Percentiles rank a stretch among this genome's conserved stretches.
These are phyloP conservation scores for Russula sp. DNA, from an alignment of 768 basidiomycete species.

Conservation along the genomic window DNA sequence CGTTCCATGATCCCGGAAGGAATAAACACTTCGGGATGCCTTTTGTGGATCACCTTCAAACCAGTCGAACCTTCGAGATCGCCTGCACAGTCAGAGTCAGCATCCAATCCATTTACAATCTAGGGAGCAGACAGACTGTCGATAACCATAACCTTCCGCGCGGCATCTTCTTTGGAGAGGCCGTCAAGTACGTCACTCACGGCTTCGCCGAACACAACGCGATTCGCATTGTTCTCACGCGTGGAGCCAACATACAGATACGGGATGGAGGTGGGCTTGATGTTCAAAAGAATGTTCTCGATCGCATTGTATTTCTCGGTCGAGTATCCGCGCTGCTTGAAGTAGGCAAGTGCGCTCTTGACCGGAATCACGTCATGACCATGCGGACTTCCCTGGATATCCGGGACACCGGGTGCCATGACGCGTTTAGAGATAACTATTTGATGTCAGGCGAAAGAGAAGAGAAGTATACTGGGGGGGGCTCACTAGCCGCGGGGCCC, in stretches of 20 bases:
- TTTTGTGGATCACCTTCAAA: conserved; percentile 80
- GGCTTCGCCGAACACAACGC: conserved; percentile 81
- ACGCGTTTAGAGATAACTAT: conserved; percentile 60
- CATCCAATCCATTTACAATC: not conserved
- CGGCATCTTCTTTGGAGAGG: conserved; percentile 68
- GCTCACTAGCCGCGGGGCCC: conserved; percentile 75
- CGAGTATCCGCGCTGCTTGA: conserved; percentile 54
- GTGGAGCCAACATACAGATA: conserved; percentile 67
- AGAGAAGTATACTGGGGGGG: not conserved
- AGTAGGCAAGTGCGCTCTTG: conserved; percentile 72
- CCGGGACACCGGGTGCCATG: conserved; percentile 44
- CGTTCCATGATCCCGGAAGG: conserved; percentile 86
- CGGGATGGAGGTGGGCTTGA: conserved; percentile 51
- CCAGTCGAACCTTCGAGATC: conserved; percentile 89
- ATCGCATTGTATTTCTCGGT: conserved; percentile 33
- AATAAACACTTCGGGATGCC: conserved; percentile 83
- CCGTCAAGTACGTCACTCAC: conserved; percentile 73
- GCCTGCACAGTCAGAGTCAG: conserved; percentile 36
- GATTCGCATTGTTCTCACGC: conserved; percentile 72
- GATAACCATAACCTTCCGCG: conserved; percentile 79
- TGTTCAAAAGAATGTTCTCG: conserved; percentile 50
- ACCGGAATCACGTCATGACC: conserved; percentile 85
- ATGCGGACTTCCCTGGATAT: conserved; percentile 72
- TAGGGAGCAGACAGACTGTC: conserved; percentile 50
- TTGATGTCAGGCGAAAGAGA: not conserved